Conservation (phyloP, 2,329 filamentous ascomycete genomes). For the Penicillium brasilianum region DNA sequence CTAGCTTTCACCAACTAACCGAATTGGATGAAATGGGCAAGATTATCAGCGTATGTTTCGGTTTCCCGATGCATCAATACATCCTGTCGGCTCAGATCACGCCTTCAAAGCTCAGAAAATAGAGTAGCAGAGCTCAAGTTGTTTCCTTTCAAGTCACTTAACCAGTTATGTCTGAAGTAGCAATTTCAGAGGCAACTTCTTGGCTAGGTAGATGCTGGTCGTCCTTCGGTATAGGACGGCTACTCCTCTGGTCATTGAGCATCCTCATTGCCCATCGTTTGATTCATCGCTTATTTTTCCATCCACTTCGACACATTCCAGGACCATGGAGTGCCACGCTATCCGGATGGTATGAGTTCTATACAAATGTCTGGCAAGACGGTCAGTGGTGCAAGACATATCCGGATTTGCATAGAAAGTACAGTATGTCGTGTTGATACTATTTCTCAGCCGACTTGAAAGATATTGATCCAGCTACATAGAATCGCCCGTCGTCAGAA, state of each 20-base stretch:
- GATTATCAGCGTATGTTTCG: neutral
- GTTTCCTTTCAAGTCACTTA: neutral
- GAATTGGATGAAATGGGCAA: neutral
- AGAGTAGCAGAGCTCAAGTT: neutral
- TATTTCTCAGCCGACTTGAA: neutral
- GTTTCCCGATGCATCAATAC: neutral
- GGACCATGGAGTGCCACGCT: constrained; percentile 12
- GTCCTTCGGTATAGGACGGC: neutral
- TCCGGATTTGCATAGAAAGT: constrained; percentile 11
- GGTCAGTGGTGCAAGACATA: constrained; percentile 12
- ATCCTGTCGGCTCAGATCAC: too few species aligned
- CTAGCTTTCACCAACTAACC: neutral
- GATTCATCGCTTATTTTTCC: constrained; percentile 4
- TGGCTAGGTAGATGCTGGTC: neutral
- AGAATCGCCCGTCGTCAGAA: constrained; percentile 16
- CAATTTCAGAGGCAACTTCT: neutral
- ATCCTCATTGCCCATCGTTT: neutral
- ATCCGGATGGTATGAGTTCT: constrained; percentile 19
- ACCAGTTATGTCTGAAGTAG: neutral
- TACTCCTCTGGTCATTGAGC: neutral
- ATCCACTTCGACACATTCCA: constrained; percentile 14
- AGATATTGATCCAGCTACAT: neutral
- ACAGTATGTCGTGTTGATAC: constrained; percentile 7
- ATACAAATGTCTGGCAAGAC: constrained; percentile 15
- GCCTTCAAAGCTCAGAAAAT: neutral